Base-by-base conservation (phyloP, 768 basidiomycete genomes). In the Coprinellus aureogranulatus region DNA sequence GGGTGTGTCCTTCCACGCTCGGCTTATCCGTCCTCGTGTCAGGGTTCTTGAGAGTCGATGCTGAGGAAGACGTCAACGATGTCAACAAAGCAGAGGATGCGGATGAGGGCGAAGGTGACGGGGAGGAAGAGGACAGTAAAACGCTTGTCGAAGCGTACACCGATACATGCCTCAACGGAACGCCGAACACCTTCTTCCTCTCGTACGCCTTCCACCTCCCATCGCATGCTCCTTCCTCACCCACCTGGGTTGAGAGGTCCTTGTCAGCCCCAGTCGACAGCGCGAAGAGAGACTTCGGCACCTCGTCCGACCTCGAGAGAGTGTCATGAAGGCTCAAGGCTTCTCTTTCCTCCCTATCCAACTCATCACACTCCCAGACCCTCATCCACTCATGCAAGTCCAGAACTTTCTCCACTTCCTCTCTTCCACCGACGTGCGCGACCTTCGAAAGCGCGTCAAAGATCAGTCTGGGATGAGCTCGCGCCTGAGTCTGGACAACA, bases 81-180 rank as follows among this genome's bases (percentile, higher is more conserved):
- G 34, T 6, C 8, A 34, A n/a, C n/a, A n/a, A n/a, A n/a, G n/a
- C n/a, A n/a, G n/a, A n/a, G n/a, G n/a, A n/a, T n/a, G n/a, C n/a
- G n/a, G n/a, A 6, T 14, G 34, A 34, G 34, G 34, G 6, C 8
- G 34, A 14, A 6, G 34, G 8, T 6, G 34, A 6, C n/a, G n/a
- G n/a, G n/a, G n/a, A n/a, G n/a, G n/a, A n/a, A 14, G 34, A 34
- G 34, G 34, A 34, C 11, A 77, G 60, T 5, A 74, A 61, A 27
- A 72, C 66, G 9, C 59, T 62, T 2, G 65, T 70, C 2, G 74
- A 73, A 0, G 76, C 72, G 44, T 75, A 74, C 22, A 71, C 63
- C 1, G 69, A 68, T 5, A 72, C 69, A 47, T 74, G 64, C 1
- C 73, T 69, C 4, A 78, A 59, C 0, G 73, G 65, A 52, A 70